These are phyloP conservation scores for Auriscalpium microsporum DNA, from an alignment of 768 basidiomycete genomes.

Conservation along the genomic window DNA sequence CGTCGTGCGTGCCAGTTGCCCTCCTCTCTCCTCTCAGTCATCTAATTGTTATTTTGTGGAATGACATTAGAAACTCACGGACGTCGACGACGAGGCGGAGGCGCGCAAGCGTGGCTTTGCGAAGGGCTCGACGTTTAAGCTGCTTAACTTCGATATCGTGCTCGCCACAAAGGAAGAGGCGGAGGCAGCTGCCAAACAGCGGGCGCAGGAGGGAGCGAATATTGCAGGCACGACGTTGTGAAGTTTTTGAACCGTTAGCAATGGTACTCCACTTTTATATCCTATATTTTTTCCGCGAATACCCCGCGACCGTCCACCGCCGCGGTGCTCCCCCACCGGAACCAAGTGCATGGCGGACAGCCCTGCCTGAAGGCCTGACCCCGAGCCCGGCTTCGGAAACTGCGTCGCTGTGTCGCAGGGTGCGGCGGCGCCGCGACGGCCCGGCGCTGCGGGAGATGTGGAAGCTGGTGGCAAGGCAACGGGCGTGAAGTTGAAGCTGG, in stretches of 20 bases:
- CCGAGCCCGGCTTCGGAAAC: too few relatives aligned
- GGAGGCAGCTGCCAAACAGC: conserved; percentile 19
- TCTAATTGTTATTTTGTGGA: neutral
- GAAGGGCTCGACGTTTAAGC: conserved; percentile 37
- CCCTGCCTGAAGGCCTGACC: too few relatives aligned
- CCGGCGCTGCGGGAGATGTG: neutral
- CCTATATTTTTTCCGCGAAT: too few relatives aligned
- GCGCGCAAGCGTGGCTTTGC: conserved; percentile 49
- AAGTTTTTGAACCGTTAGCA: too few relatives aligned
- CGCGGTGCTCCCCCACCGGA: too few relatives aligned
- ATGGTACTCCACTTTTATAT: too few relatives aligned
- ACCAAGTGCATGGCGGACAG: too few relatives aligned
- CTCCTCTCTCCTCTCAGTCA: neutral
- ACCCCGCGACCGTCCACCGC: too few relatives aligned
- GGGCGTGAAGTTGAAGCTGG: neutral
- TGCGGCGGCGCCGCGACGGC: too few relatives aligned
- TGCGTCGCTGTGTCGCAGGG: too few relatives aligned
- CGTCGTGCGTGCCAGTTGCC: conserved; percentile 40
- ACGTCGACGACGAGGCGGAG: conserved; percentile 44
- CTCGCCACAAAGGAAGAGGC: conserved; percentile 37
- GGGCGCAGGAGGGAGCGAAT: neutral
- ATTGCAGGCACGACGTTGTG: too few relatives aligned
- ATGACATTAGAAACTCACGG: conserved; percentile 47
- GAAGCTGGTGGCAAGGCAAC: too few relatives aligned
- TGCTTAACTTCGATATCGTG: conserved; percentile 38